These are phyloP conservation scores for Pyrus hybrid DNA, from an alignment of 331 rosid species.

Conservation along the genomic window DNA sequence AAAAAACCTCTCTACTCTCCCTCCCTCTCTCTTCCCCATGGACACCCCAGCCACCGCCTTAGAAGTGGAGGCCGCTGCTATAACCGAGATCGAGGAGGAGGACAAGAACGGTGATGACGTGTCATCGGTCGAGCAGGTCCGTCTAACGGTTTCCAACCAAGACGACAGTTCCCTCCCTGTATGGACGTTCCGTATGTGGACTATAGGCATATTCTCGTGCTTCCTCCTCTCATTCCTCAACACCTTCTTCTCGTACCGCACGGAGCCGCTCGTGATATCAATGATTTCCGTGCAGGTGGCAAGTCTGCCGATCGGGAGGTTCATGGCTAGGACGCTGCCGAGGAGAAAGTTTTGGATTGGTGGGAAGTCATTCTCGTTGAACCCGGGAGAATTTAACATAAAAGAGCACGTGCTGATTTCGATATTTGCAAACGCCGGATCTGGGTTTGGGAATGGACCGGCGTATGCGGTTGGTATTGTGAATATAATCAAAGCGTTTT, in stretches of 20 bases:
- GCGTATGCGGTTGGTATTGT: conserved; percentile 31
- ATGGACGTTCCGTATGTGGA: conserved; percentile 47
- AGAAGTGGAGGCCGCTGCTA: background rate
- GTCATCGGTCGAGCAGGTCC: conserved; percentile 30
- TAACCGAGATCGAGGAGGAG: background rate
- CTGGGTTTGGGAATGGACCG: conserved; percentile 26
- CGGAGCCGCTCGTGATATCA: conserved; percentile 29
- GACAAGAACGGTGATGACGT: conserved; percentile 3
- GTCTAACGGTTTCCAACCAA: conserved; percentile 21
- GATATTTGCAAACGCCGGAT: conserved; percentile 31
- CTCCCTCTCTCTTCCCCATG: background rate
- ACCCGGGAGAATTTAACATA: conserved; percentile 33
- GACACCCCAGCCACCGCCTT: background rate
- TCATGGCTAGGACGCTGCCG: conserved; percentile 32
- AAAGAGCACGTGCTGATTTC: conserved; percentile 34
- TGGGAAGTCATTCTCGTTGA: conserved; percentile 16
- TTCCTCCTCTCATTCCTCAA: conserved; percentile 34
- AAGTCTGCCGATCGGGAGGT: conserved; percentile 28
- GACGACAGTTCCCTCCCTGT: conserved; percentile 27
- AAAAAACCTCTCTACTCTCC: background rate
- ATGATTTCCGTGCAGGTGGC: conserved; percentile 33
- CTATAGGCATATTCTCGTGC: conserved; percentile 21
- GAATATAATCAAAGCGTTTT: conserved; percentile 25
- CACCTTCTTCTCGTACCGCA: conserved; percentile 37
- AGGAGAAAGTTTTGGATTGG: conserved; percentile 11